Evolutionary conservation across 768 basidiomycete species (phyloP), one percentile per base, ranked within the genome.

Genomic region (Chalciporus chontae): DNA sequence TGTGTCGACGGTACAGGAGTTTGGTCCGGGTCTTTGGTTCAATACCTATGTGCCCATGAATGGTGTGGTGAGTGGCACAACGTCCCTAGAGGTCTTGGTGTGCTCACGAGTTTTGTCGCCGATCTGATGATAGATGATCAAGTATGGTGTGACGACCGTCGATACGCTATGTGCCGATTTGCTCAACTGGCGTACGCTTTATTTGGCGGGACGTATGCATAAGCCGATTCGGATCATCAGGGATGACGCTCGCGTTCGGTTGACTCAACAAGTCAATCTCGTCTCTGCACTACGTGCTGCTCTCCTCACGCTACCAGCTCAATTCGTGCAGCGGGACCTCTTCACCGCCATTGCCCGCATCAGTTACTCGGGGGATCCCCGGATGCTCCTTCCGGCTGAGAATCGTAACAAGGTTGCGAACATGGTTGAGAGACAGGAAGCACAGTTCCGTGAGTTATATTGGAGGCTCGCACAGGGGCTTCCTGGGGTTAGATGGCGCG

Each of bases 171-270:
- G 90, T 58, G 79, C 84, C 1, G 96, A 99, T 63, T 74, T 98
- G 23, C 77, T 94, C 46, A 89, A 92, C 62, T 99, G 96, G 96
- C 79, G 84, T 38, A 80, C 92, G 19, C 78, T 98, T 3, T 99
- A 99, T 68, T 82, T 95, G 36, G 89, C 94, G 0, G 96, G 96
- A 0, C 80, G 96, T 29, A 92, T 97, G 84, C 96, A 98, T 71
- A 99, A 99, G 69, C 96, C 96, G 1, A 80, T 94, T 42, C 83
- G 90, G 43, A 94, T 95, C 61, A 87, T 96, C 69, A 84, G 84
- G 68, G 90, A 94, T 66, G 92, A 96, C 65, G 86, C 93, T 2
- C 86, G 94, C 34, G 90, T 97, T 14, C 84, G 89, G 47, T 76
- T 94, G 45, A 92, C 94, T 17, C 89, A 94, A 64, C 90, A 95